phyloP scores from a whole-genome alignment of 345 rosid genomes.

The Eutrema japonicum region DNA sequence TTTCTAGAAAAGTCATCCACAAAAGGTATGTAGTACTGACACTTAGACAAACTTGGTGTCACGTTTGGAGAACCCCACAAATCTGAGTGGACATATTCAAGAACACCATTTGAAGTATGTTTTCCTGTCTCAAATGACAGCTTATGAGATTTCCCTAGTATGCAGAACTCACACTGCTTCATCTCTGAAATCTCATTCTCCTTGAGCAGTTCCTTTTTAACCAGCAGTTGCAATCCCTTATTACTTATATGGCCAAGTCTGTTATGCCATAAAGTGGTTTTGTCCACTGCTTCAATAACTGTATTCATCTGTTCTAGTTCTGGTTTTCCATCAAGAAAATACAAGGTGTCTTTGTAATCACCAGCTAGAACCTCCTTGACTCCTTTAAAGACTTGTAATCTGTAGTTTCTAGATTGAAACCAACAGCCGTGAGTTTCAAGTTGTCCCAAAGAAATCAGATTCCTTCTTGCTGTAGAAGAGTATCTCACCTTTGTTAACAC shows the following conservation, averaged over 20 bases:
- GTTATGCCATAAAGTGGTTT: neutral
- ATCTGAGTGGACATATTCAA: neutral
- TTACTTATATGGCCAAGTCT: neutral
- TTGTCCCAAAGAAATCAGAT: conserved; percentile 6
- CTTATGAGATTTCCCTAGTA: neutral
- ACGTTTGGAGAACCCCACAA: neutral
- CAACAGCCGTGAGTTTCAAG: neutral
- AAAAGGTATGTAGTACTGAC: neutral
- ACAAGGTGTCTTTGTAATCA: neutral
- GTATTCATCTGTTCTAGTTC: neutral
- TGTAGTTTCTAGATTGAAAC: neutral
- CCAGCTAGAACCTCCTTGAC: neutral
- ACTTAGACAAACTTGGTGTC: neutral
- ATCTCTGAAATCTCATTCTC: neutral
- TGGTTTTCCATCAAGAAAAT: neutral
- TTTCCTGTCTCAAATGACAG: neutral
- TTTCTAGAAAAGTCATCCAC: neutral
- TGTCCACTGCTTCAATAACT: neutral
- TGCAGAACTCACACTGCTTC: neutral
- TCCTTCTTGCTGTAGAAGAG: neutral
- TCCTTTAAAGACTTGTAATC: neutral
- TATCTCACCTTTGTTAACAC: too few species aligned
- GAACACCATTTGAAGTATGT: neutral
- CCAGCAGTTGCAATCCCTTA: neutral
- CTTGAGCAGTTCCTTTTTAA: neutral